Conservation (phyloP, 257 asterid species). For the Gentiana dahurica region DNA sequence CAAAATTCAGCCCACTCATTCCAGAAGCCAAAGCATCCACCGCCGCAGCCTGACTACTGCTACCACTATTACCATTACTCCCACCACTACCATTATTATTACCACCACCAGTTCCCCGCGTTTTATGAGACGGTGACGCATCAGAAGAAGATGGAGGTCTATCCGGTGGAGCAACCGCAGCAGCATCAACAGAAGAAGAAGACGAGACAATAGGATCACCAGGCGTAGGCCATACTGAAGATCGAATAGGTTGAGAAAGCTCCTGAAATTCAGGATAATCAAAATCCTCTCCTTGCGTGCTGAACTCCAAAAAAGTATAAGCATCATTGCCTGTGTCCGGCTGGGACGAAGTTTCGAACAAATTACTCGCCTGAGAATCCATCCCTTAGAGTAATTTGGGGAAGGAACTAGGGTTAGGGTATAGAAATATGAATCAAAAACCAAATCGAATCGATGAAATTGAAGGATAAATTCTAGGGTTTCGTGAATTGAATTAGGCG, state of each 20-base stretch:
- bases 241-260: conserved; percentile 89
- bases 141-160: conserved; percentile 59
- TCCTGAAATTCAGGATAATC: conserved; percentile 84
- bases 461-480: too few relatives aligned
- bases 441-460: too few relatives aligned
- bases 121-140: conserved; percentile 37
- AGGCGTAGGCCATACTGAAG: conserved; percentile 73
- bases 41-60: conserved; percentile 54
- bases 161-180: conserved; percentile 24
- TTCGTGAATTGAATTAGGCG: too few relatives aligned
- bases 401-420: too few relatives aligned
- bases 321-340: conserved; percentile 94
- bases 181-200: conserved; percentile 11
- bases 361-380: conserved; percentile 71
- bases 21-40: conserved; percentile 90
- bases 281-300: conserved; percentile 85
- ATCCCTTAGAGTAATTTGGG: conserved; percentile 10
- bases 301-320: conserved; percentile 85
- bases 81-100: conserved; percentile 15
- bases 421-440: too few relatives aligned
- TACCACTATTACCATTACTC: conserved; percentile 17
- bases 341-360: conserved; percentile 93
- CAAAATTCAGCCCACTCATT: conserved; percentile 90
- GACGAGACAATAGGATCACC: conserved; percentile 40
- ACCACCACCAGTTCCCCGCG: conserved; percentile 30